Evolutionary conservation across 768 basidiomycete genomes (phyloP).

Genomic region (Mycena capillaripes): DNA sequence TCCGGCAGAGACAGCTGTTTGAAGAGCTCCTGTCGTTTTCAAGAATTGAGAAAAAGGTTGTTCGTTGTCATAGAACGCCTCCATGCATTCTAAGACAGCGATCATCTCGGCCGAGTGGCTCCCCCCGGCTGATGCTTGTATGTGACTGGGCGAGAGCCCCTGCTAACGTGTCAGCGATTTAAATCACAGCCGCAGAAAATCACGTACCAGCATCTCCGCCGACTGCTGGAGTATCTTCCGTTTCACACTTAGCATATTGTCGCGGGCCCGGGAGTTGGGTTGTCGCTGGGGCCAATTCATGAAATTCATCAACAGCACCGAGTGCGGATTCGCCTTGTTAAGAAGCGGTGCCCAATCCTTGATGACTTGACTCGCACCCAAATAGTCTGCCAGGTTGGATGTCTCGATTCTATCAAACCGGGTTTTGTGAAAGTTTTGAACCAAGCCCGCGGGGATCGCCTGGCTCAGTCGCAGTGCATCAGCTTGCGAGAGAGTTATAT

Average conservation of each 20-base stretch:
- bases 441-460: slow-evolving; percentile 53
- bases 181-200: neutral
- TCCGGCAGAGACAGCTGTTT: neutral
- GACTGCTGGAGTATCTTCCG: neutral
- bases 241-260: neutral
- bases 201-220: neutral
- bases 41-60: slow-evolving; percentile 4
- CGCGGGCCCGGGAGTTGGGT: slow-evolving; percentile 47
- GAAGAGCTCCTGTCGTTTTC: neutral
- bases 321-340: slow-evolving; percentile 48
- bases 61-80: slow-evolving; percentile 17
- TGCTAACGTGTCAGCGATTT: neutral
- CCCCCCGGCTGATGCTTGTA: neutral
- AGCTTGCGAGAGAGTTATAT: slow-evolving; percentile 55
- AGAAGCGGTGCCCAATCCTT: slow-evolving; percentile 54
- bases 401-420: slow-evolving; percentile 58
- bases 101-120: neutral
- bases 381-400: slow-evolving; percentile 50
- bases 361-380: slow-evolving; percentile 49
- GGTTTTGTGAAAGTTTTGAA: slow-evolving; percentile 52
- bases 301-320: slow-evolving; percentile 56
- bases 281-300: slow-evolving; percentile 51
- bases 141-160: neutral
- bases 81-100: neutral
- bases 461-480: slow-evolving; percentile 59